Base-by-base conservation (phyloP, 164 flowering plant genomes). In the Hamamelis virginiana region DNA sequence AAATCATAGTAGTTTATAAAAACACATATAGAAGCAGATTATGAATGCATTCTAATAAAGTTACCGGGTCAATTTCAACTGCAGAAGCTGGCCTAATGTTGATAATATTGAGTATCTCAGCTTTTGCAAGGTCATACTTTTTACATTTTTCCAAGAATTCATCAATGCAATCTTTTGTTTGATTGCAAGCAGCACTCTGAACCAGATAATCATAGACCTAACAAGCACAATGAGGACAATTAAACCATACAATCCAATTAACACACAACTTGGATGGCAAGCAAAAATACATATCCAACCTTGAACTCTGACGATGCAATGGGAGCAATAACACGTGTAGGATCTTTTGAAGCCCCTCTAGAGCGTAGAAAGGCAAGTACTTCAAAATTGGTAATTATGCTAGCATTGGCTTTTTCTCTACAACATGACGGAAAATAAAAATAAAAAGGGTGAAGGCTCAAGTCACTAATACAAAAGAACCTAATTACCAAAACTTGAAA, bases 311-410 rank as follows among this genome's bases (percentile, higher is more conserved):
- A 86, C 27, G 78, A 82, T 21, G 84, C 58, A 3, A 87, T 67
- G 8, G 75, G 62, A 25, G 77, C 80, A 28, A 86, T 76, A 60
- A 83, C 83, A 46, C 88, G 72, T 4, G 86, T 72, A 26, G 88
- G 84, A 74, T 89, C 96, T 65, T 65, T 80, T 21, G 89, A 78
- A 28, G 91, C 96, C 11, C 96, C 95, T 78, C 86, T 87, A 38
- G 88, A 81, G 69, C 81, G 81, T 61, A 94, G 71, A 67, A 89
- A 86, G 22, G 87, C 84, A 8, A 91, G 89, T 8, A 94, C 96
- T 78, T 94, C 98, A 68, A 84, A 94, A 80, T 94, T 91, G 58
- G 96, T 86, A 25, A 94, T 91, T 5, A 72, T 64, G 14, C 97
- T 97, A 48, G 83, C 94, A 78, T 84, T 82, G 27, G 80, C 71